Percentiles rank a stretch among this genome's conserved stretches.
phyloP scores from a whole-genome alignment of 1,139 yeast species.

The Taiozyma sp. region DNA sequence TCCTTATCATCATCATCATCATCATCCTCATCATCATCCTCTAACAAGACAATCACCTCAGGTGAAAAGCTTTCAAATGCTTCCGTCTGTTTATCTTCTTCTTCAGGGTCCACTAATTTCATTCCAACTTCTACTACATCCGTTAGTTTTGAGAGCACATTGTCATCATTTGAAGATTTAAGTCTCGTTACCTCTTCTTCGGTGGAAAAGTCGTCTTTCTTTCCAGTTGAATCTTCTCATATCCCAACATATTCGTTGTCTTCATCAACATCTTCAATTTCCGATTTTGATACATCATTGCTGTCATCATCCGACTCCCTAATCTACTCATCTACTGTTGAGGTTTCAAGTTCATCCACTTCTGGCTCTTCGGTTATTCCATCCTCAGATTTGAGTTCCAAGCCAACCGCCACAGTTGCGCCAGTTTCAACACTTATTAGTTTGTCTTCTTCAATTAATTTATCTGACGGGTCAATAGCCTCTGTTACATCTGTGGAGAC shows the following conservation, averaged over 20 bases:
- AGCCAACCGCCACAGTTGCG: background rate
- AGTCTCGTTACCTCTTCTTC: background rate
- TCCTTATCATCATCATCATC: no score
- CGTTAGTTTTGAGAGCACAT: no score
- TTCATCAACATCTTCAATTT: background rate
- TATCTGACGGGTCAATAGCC: no score
- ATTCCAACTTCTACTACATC: no score
- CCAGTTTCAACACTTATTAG: background rate
- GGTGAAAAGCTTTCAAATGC: no score
- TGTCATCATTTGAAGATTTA: no score
- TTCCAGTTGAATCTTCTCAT: no score
- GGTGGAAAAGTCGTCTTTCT: background rate
- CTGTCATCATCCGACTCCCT: background rate
- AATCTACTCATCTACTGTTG: background rate
- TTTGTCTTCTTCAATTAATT: background rate
- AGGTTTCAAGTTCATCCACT: background rate
- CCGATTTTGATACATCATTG: background rate
- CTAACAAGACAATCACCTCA: no score
- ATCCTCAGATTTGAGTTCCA: background rate
- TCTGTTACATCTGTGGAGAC: no score
- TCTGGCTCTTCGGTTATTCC: background rate
- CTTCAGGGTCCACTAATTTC: background rate
- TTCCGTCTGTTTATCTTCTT: no score
- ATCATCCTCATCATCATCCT: no score
- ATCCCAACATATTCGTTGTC: background rate